Percentiles rank a stretch among this genome's conserved stretches.
These are phyloP conservation scores for Millerago galiae DNA, from an alignment of 805 yeast species.

Conservation along the genomic window DNA sequence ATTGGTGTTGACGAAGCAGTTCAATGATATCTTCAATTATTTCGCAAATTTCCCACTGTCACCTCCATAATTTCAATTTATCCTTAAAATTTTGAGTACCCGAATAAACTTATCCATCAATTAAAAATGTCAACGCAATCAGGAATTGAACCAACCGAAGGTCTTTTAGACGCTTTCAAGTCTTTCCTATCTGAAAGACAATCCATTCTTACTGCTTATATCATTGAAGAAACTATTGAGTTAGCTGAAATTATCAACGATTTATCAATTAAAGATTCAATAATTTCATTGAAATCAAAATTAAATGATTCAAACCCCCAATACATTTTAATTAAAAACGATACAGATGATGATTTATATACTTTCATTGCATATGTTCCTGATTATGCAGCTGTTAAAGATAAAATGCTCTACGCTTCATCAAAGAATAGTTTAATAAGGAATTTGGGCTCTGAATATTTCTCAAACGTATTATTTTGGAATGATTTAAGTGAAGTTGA, in stretches of 20 bases:
- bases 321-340: slow-evolving; percentile 43
- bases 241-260: slow-evolving; percentile 29
- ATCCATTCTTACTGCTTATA: slow-evolving; percentile 33
- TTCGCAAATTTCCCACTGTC: no score
- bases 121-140: slow-evolving; percentile 58
- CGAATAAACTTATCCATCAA: no score
- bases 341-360: slow-evolving; percentile 21
- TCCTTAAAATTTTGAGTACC: no score
- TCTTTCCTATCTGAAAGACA: slow-evolving; percentile 28
- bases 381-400: slow-evolving; percentile 71
- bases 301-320: slow-evolving; percentile 36
- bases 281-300: slow-evolving; percentile 26
- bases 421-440: slow-evolving; percentile 72
- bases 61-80: no score
- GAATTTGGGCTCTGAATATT: slow-evolving; percentile 55
- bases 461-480: slow-evolving; percentile 28
- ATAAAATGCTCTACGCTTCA: slow-evolving; percentile 92
- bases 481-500: slow-evolving; percentile 32
- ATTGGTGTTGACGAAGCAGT: no score
- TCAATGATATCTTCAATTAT: no score
- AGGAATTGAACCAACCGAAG: slow-evolving; percentile 45
- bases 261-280: slow-evolving; percentile 29
- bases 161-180: slow-evolving; percentile 40
- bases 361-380: slow-evolving; percentile 82
- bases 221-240: slow-evolving; percentile 29